Conservation (phyloP, 169 alveolate genomes). For the Plasmodium sp. region DNA sequence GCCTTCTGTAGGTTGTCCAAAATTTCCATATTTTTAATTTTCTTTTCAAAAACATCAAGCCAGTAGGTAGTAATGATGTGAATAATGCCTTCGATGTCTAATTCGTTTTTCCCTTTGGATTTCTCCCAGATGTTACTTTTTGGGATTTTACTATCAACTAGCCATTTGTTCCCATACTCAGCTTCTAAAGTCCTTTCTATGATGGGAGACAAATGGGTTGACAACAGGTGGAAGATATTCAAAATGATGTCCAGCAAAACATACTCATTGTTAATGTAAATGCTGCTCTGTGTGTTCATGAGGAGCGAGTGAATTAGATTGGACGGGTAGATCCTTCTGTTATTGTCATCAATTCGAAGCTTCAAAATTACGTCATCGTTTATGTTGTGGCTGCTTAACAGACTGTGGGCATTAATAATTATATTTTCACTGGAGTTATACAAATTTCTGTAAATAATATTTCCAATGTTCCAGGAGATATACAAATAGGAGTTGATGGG, state of each 20-base stretch:
- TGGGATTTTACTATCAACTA: slow-evolving; percentile 80
- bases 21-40: slow-evolving; percentile 77
- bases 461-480: slow-evolving; percentile 86
- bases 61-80: slow-evolving; percentile 86
- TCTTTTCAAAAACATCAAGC: slow-evolving; percentile 84
- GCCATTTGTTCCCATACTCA: slow-evolving; percentile 83
- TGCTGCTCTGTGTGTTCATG: slow-evolving; percentile 44
- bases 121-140: slow-evolving; percentile 83
- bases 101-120: slow-evolving; percentile 77
- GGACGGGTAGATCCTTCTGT: slow-evolving; percentile 68
- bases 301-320: slow-evolving; percentile 52
- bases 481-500: slow-evolving; percentile 75
- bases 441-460: slow-evolving; percentile 79
- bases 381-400: slow-evolving; percentile 68
- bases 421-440: slow-evolving; percentile 83
- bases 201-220: slow-evolving; percentile 83
- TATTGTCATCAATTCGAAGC: slow-evolving; percentile 69
- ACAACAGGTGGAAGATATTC: slow-evolving; percentile 78
- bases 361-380: slow-evolving; percentile 72
- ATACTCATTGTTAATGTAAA: slow-evolving; percentile 73
- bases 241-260: slow-evolving; percentile 51
- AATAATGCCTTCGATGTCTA: slow-evolving; percentile 85
- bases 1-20: slow-evolving; percentile 78
- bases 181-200: slow-evolving; percentile 77
- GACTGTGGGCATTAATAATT: slow-evolving; percentile 67